Base-by-base conservation (phyloP, 2,329 filamentous ascomycete species). In the Aspergillus neotritici region DNA sequence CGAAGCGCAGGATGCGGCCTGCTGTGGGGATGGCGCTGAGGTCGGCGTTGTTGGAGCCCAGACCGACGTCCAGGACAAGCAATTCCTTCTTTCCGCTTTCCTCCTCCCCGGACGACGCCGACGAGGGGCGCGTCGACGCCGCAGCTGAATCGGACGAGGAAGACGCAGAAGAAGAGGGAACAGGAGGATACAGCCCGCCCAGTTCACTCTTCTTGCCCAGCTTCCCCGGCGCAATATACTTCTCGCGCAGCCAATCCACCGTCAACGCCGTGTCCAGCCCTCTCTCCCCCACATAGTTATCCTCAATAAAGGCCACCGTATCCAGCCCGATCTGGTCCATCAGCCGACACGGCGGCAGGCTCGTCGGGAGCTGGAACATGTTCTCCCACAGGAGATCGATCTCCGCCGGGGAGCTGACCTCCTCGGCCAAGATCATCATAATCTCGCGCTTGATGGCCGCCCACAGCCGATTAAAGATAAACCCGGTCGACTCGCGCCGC, bases 391-490 rank as follows among this genome's bases (percentile, higher is more conserved):
- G 49, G 0, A 51, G 47, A 43, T 79, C 76, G 15, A 78, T 70
- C 40, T 75, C 69, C 15, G 66, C 58, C 0, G 76, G 70, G 0
- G 61, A 64, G 3, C 66, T 67, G 2, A 79, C 73, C 0, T 67
- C 74, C 39, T 79, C 75, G 0, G 68, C 62, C 3, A 79, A 52
- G 13, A 79, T 73, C 1, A 55, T 64, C 15, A 79, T 46, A 1
- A 64, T 64, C 49, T 79, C 76, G 3, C 76, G 64, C 58, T 79
- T 78, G 34, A 79, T 64, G 0, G 75, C 75, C 0, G 76, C 76
- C 76, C 76, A 79, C 0, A 79, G 56, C 1, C 76, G 70, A 40
- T 78, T 78, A 53, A 77, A 74, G 30, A 79, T 70, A 54, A 79
- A 73, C 4, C 76, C 59, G 0, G 74, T 76, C 0, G 73, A 75